These are phyloP conservation scores for Botrytis aclada DNA, from an alignment of 2,329 filamentous ascomycete species.

Conservation along the genomic window DNA sequence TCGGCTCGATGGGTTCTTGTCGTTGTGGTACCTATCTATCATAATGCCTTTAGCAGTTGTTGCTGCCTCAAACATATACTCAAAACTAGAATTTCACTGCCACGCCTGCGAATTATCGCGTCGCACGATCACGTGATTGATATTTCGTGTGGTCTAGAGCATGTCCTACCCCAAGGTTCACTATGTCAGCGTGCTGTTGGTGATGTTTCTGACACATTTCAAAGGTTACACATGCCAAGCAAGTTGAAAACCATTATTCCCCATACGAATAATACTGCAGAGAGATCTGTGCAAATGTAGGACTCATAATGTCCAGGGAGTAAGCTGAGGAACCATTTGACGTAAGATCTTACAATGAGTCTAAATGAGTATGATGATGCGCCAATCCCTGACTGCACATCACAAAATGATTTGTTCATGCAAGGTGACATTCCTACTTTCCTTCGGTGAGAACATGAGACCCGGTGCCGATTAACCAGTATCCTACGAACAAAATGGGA, in stretches of 20 bases:
- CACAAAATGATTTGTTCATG: constrained; percentile 1
- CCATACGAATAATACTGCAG: background rate
- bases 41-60: background rate
- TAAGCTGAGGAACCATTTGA: background rate
- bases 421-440: constrained; percentile 2
- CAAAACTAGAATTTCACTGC: background rate
- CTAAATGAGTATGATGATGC: background rate
- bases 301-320: background rate
- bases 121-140: background rate
- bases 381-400: background rate
- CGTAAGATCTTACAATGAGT: background rate
- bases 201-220: background rate
- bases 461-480: background rate
- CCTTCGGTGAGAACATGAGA: background rate
- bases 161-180: background rate
- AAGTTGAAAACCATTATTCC: too few relatives aligned
- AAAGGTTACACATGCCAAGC: too few relatives aligned
- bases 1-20: background rate
- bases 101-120: background rate
- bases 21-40: background rate
- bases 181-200: background rate
- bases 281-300: background rate
- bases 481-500: background rate
- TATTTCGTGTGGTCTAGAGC: background rate
- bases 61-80: background rate